A percentile compares a stretch with the other conserved stretches of the same genome.
phyloP scores from a whole-genome alignment of 2,329 filamentous ascomycete genomes.

The Ascochyta fabae region DNA sequence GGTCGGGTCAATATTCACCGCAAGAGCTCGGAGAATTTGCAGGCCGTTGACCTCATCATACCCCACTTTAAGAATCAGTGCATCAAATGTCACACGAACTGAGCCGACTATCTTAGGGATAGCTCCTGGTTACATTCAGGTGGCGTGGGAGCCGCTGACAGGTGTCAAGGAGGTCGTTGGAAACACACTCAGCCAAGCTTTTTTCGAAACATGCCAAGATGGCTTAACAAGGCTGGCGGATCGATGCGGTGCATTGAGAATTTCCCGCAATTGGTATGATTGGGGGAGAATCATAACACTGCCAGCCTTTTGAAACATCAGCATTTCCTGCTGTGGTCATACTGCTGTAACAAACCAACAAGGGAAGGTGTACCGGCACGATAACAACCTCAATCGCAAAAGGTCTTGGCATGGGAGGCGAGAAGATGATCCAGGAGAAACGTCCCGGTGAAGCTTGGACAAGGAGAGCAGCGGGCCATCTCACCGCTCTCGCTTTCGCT shows the following conservation, averaged over 20 bases:
- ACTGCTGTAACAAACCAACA: not conserved
- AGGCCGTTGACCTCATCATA: not conserved
- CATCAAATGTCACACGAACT: not conserved
- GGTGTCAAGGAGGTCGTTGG: not conserved
- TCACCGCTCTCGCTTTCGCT: conserved; percentile 1
- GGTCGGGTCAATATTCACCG: conserved; percentile 9
- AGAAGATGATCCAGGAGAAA: conserved; percentile 2
- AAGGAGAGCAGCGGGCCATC: not conserved
- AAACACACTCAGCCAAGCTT: conserved; percentile 10
- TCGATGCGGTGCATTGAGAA: not conserved
- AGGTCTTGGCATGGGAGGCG: conserved; percentile 1
- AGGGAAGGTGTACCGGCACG: not conserved
- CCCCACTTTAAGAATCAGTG: conserved; percentile 13
- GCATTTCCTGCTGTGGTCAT: not conserved
- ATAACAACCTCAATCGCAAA: not conserved
- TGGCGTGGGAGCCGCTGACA: conserved; percentile 1
- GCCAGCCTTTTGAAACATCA: conserved; percentile 1
- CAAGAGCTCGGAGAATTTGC: conserved; percentile 18
- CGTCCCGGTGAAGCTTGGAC: not conserved
- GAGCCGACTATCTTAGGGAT: conserved; percentile 3
- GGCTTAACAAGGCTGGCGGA: conserved; percentile 5
- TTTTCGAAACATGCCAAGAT: conserved; percentile 17
- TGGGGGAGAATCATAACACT: conserved; percentile 14
- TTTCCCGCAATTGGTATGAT: conserved; percentile 5
- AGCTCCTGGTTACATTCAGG: not conserved